phyloP scores from a whole-genome alignment of 1,139 yeast species.

The Magnusiomyces suaveolens region DNA sequence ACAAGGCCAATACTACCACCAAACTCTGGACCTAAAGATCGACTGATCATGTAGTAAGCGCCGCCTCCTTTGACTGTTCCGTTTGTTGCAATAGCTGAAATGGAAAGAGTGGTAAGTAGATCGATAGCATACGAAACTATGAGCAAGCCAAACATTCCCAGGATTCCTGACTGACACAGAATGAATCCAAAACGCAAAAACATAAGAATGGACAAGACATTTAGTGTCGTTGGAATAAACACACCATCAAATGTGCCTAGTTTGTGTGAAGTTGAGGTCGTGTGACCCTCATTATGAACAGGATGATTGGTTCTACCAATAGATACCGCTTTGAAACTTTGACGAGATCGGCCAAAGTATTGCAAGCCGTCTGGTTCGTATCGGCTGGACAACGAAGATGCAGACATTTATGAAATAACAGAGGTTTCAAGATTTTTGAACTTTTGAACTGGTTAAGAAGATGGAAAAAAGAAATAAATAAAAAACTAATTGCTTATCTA shows the following conservation, averaged over 20 bases:
- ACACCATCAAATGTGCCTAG: constrained; percentile 39
- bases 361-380: not conserved
- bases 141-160: constrained; percentile 43
- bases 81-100: constrained; percentile 73
- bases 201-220: constrained; percentile 70
- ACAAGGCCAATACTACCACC: constrained; percentile 80
- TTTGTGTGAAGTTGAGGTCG: constrained; percentile 16
- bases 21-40: constrained; percentile 73
- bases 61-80: constrained; percentile 83
- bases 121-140: constrained; percentile 54
- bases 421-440: too few species aligned
- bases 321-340: constrained; percentile 2
- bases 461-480: too few species aligned
- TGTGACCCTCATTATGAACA: not conserved
- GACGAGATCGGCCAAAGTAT: not conserved
- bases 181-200: constrained; percentile 71
- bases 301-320: not conserved
- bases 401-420: too few species aligned
- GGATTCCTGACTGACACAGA: constrained; percentile 66
- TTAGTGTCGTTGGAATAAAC: constrained; percentile 65
- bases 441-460: too few species aligned
- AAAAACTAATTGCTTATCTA: too few species aligned
- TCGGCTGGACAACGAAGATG: not conserved
- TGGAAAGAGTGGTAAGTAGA: constrained; percentile 57
- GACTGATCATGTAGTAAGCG: constrained; percentile 71